These are phyloP conservation scores for Phalaenopsis aphrodite DNA, from an alignment of 106 monocot genomes.

Conservation along the genomic window DNA sequence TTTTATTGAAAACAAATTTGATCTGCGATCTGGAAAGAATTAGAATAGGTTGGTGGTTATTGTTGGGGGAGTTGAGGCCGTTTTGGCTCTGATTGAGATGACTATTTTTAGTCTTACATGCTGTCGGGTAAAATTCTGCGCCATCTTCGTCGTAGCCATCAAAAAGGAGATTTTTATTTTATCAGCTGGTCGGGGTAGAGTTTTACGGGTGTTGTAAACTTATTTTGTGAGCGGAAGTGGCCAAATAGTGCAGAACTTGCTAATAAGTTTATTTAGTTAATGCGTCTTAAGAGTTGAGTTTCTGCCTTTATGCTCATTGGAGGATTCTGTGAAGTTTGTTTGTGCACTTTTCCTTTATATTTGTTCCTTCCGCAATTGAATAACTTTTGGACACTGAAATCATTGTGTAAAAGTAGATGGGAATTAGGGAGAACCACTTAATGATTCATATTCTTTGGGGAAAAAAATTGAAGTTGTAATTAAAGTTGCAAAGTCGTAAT, in stretches of 20 bases:
- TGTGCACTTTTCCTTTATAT: neutral
- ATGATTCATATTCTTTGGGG: neutral
- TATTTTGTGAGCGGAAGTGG: neutral
- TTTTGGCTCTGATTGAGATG: neutral
- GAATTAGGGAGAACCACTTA: no score
- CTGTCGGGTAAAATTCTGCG: no score
- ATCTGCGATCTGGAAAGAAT: neutral
- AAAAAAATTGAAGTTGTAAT: neutral
- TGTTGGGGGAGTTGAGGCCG: neutral
- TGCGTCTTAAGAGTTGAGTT: neutral
- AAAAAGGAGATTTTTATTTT: no score
- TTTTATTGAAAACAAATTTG: neutral
- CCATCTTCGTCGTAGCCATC: no score
- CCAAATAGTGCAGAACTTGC: neutral
- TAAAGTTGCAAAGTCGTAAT: neutral
- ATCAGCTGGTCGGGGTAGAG: no score
- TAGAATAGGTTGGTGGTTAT: neutral
- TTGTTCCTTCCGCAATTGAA: neutral
- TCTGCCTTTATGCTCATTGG: neutral
- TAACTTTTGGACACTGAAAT: neutral
- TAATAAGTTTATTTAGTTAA: neutral
- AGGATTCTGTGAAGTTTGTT: neutral
- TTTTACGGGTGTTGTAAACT: no score
- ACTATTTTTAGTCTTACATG: neutral
- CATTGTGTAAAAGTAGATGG: neutral